Evolutionary conservation across 2,329 filamentous ascomycete species (phyloP), one percentile per base, ranked within the genome.

Genomic region (Aureobasidium subglaciale): DNA sequence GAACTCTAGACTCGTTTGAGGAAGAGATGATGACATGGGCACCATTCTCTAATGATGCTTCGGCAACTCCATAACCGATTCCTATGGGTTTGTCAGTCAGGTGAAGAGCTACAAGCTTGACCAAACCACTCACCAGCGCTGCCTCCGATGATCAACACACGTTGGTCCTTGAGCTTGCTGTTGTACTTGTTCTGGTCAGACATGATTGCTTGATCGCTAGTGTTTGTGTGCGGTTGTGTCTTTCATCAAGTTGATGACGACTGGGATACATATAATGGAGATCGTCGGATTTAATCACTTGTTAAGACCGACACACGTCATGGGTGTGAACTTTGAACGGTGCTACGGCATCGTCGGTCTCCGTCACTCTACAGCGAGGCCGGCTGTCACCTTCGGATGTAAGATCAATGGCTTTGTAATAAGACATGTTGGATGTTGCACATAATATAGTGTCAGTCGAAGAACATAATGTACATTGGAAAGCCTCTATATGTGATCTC

Each of bases 91-190:
- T 18, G 29, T 55, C 35, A 43, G 29, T n/a, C 5, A 13, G 7
- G 5, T 7, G 8, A 16, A 20, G 16, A 11, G 22, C 25, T 18
- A 29, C 5, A 20, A 13, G 13, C n/a, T 16, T 18, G 27, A 15
- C n/a, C 11, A 1, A n/a, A n/a, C 8, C 30, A 37, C 45, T 30
- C 49, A 66, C 67, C 66, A 59, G 66, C 64, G 13, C 80, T 79
- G 37, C 82, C 85, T 41, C 84, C 84, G 43, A 87, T 74, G 63
- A 87, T 69, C 37, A 88, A 77, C 61, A 85, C 68, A 58, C 71
- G 73, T 25, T 69, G 65, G 60, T 65, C 67, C 10, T 67, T 59
- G 29, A 81, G 75, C 63, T 78, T 80, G 60, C 76, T 75, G 55
- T 67, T 69, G 62, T 75, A 76, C 61, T 75, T 75, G 55, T 61